phyloP scores from a whole-genome alignment of 371 early-diverging fungal species.

The Parasitella parasitica region DNA sequence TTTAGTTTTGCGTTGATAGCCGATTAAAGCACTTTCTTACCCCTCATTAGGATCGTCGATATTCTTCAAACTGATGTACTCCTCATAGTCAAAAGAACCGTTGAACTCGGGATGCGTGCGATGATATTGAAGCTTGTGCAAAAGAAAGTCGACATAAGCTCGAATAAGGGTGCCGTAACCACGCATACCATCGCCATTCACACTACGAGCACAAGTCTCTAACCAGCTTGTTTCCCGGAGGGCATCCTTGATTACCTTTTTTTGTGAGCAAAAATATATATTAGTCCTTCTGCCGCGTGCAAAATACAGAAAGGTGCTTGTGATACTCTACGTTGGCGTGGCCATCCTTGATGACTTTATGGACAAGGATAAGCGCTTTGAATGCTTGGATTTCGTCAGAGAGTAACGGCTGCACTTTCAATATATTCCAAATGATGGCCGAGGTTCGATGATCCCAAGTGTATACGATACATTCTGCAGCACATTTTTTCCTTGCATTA shows the following conservation, averaged over 20 bases:
- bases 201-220: constrained; percentile 67
- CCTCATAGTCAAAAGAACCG: constrained; percentile 95
- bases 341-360: constrained; percentile 95
- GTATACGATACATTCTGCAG: constrained; percentile 81
- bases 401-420: constrained; percentile 85
- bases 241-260: constrained; percentile 74
- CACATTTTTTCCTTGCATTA: not conserved
- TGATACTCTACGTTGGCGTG: constrained; percentile 68
- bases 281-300: not conserved
- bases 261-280: not conserved
- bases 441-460: constrained; percentile 94
- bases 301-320: not conserved
- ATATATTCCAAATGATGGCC: constrained; percentile 82
- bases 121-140: constrained; percentile 92
- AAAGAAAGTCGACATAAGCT: constrained; percentile 86
- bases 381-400: constrained; percentile 93
- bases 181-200: constrained; percentile 59
- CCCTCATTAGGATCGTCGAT: constrained; percentile 98
- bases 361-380: constrained; percentile 93
- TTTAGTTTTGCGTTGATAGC: no score
- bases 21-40: constrained; percentile 35
- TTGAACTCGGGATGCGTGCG: constrained; percentile 90
- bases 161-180: constrained; percentile 91
- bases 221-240: constrained; percentile 68
- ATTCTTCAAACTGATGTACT: constrained; percentile 90